Evolutionary conservation across 352 stramenopile genomes (phyloP), one percentile per base, ranked within the genome.

Genomic region (Globisporangium megalacanthum): DNA sequence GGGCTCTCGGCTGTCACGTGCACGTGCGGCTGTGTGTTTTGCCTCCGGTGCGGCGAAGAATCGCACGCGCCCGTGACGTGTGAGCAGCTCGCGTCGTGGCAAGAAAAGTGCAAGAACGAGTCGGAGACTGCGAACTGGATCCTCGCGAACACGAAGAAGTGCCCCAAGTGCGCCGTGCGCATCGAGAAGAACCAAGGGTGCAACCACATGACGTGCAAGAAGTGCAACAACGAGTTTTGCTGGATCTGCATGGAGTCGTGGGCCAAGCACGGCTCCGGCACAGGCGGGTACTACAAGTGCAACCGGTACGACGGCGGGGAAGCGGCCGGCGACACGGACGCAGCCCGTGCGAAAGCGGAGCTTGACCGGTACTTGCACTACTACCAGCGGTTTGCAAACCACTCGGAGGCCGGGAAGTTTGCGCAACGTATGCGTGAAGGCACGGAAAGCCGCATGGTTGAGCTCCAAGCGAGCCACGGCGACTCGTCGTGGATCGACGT

Each of bases 121-220:
- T 98, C 85, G 9, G 97, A 99, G 77, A 99, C 96, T 25, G 96
- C 97, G 48, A 99, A 99, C 73, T 99, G 97, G 97, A 99, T 99
- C 52, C 68, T 99, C 10, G 97, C 97, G 36, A 99, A 99, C 79
- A 99, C 97, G 37, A 99, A 99, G 79, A 97, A 96, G 56, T 99
- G 97, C 75, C 97, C 97, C 11, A 99, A 99, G 73, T 99, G 97
- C 75, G 85, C 83, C 20, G 96, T 96, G 61, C 90, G 96, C 52
- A 99, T 99, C 70, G 97, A 99, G 75, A 99, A 99, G 77, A 99
- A 99, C 73, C 96, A 99, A 64, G 97, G 97, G 22, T 99, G 97
- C 78, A 99, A 99, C 75, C 97, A 99, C 85, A 99, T 99, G 94
- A 98, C 88, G 22, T 99, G 96, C 69, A 83, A 81, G 64, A 91